Evolutionary conservation across 108 stramenopile species (phyloP).

Genomic region (Discostella stelligeroides): DNA sequence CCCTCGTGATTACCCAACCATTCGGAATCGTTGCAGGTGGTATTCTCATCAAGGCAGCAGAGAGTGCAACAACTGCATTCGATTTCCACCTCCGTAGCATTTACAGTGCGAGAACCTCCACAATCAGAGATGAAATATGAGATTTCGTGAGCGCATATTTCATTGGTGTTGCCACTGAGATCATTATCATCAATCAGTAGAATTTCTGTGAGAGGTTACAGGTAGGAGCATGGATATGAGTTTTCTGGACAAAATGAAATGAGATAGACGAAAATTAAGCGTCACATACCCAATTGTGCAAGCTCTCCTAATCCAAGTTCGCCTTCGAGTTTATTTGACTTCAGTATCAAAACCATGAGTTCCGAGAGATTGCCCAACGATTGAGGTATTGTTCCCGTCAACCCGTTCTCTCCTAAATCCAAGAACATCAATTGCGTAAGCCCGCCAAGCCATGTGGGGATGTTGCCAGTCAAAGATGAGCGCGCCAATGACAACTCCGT

Average conservation of each 20-base stretch:
- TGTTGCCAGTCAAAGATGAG: constrained; percentile 18
- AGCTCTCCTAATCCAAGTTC: constrained; percentile 23
- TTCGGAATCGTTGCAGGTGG: constrained; percentile 44
- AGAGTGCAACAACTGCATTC: constrained; percentile 45
- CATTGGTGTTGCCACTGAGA: constrained; percentile 39
- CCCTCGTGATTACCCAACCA: constrained; percentile 43
- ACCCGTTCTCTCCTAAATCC: constrained; percentile 59
- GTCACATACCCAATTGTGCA: constrained; percentile 8
- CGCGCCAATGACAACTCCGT: constrained; percentile 43
- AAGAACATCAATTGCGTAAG: constrained; percentile 40
- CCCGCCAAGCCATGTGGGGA: constrained; percentile 44
- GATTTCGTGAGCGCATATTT: constrained; percentile 37
- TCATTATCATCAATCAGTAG: constrained; percentile 42
- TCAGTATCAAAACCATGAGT: constrained; percentile 48
- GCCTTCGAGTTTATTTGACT: constrained; percentile 38
- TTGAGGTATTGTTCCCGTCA: constrained; percentile 59
- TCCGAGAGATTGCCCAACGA: constrained; percentile 38
- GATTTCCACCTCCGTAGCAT: constrained; percentile 19
- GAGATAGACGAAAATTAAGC: constrained; percentile 7
- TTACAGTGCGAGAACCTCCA: background rate
- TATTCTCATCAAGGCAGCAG: constrained; percentile 45
- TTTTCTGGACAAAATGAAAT: background rate
- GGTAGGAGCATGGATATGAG: too few species aligned
- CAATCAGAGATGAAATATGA: constrained; percentile 47
- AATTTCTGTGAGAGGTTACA: constrained; percentile 14